Evolutionary conservation across 305 asterid species (phyloP).

Genomic region (Solanum hybrid): DNA sequence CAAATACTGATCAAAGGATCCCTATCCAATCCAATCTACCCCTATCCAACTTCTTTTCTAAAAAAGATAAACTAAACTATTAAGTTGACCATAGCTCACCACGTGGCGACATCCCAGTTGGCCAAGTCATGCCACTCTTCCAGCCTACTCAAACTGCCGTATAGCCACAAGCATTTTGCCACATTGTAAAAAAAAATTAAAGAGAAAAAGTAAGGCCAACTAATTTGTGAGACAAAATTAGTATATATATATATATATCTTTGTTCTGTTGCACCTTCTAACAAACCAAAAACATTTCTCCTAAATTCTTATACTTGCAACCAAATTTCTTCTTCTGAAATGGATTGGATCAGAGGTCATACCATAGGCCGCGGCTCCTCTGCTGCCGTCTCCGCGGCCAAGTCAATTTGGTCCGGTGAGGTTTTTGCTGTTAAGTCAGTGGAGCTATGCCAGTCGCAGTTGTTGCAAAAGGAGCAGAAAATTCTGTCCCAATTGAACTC

Average conservation of each 20-base stretch:
- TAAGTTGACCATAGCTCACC: background rate
- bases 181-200: background rate
- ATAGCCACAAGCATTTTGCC: background rate
- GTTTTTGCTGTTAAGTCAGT: slow-evolving; percentile 55
- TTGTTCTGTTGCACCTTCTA: background rate
- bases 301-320: background rate
- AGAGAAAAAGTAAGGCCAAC: background rate
- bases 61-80: background rate
- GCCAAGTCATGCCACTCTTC: background rate
- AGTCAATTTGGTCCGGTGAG: slow-evolving; percentile 17
- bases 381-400: slow-evolving; percentile 53
- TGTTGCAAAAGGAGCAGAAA: slow-evolving; percentile 36
- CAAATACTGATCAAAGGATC: background rate
- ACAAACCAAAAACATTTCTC: background rate
- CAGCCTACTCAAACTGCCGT: background rate
- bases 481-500: slow-evolving; percentile 31
- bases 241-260: background rate
- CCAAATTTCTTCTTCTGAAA: background rate
- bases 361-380: slow-evolving; percentile 60
- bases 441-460: slow-evolving; percentile 33
- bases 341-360: slow-evolving; percentile 75
- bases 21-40: slow-evolving; percentile 2
- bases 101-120: background rate
- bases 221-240: background rate
- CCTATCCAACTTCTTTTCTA: background rate